Base-by-base conservation (phyloP, 176 grass and related monocot species). In the Canna indica region DNA sequence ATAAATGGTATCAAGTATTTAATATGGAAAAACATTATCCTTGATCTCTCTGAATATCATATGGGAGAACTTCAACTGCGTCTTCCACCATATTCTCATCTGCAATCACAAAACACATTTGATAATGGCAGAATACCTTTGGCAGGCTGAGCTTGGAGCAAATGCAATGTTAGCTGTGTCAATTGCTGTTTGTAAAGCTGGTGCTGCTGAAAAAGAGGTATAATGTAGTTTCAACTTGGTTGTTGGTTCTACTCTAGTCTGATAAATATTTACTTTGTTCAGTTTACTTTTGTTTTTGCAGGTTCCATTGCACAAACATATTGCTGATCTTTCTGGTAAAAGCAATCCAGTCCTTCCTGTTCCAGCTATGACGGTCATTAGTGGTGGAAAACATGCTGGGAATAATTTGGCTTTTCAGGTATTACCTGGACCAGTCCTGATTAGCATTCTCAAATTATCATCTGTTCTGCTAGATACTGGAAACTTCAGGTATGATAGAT, bases 151-250 rank as follows among this genome's bases (percentile, higher is more conserved):
- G 46, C 59, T 99, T 78, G 89, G 84, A 87, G 82, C 80, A 34
- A 99, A 93, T 88, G 75, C 86, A 75, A 99, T 90, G 84, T 70
- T 99, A 64, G 89, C 94, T 50, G 94, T 99, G 33, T 99, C 89
- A 68, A 93, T 99, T 74, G 94, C 90, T 80, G 94, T 89, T 76
- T 99, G 94, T 81, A 93, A 90, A 89, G 89, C 94, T 77, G 94
- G 94, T 68, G 89, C 89, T 84, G 73, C 86, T 81, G 94, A 99
- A 83, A 99, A 93, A 81, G 94, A 99, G 88, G 94, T 82, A 70
- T 61, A 35, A 46, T 47, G 1, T 73, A 66, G 39, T 68, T 50
- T 72, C 20, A 36, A 36, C 17, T 80, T 57, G 26, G 31, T 47
- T 14, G 11, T 36, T 36, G 46, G 13, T 27, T 76, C 64, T 61